These are phyloP conservation scores for Candida mesenterica DNA, from an alignment of 1,139 yeast genomes.

Conservation along the genomic window DNA sequence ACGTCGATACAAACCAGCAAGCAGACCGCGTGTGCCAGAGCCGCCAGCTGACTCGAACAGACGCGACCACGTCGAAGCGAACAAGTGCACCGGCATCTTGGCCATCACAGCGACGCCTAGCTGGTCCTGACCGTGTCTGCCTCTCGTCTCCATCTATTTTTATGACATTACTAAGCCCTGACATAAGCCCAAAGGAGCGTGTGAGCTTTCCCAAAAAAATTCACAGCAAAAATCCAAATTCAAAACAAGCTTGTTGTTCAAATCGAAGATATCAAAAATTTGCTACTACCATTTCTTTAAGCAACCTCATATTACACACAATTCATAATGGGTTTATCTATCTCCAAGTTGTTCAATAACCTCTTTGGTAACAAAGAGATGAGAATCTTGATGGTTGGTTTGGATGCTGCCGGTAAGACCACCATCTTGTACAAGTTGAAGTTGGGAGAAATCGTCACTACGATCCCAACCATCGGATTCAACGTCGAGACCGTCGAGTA, in stretches of 20 bases:
- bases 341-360: conserved; percentile 85
- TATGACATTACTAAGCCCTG: neutral
- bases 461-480: conserved; percentile 93
- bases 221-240: conserved; percentile 8
- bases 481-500: conserved; percentile 93
- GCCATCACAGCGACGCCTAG: too few relatives aligned
- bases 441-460: conserved; percentile 89
- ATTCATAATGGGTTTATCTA: conserved; percentile 73
- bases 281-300: conserved; percentile 4
- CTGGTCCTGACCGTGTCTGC: too few relatives aligned
- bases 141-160: too few relatives aligned
- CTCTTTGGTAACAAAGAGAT: conserved; percentile 79
- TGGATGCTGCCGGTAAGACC: conserved; percentile 91
- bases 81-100: too few relatives aligned
- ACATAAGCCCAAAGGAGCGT: conserved; percentile 5
- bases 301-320: neutral
- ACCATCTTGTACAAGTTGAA: conserved; percentile 86
- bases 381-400: conserved; percentile 94
- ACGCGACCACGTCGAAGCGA: too few relatives aligned
- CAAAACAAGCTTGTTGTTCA: conserved; percentile 13
- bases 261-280: conserved; percentile 5
- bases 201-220: conserved; percentile 7
- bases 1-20: too few relatives aligned
- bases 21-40: too few relatives aligned
- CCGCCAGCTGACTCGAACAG: too few relatives aligned